A percentile compares a stretch with the other conserved stretches of the same genome.
phyloP scores from a whole-genome alignment of 345 rosid genomes.

The Arabidopsis arenosa region DNA sequence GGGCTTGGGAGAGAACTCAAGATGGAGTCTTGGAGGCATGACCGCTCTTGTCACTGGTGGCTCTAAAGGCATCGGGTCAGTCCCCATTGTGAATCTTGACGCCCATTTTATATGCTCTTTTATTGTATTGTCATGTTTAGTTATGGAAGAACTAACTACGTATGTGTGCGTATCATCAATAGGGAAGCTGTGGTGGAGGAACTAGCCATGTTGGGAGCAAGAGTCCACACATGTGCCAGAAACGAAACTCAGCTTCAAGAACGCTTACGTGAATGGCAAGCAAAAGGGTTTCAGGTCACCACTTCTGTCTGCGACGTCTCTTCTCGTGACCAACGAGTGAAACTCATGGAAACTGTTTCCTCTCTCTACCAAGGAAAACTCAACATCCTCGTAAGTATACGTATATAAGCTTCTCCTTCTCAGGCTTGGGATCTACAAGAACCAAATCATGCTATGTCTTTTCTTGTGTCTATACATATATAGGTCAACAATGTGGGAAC shows the following conservation, averaged over 20 bases:
- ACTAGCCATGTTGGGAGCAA: not conserved
- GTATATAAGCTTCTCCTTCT: not conserved
- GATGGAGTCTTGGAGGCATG: constrained; percentile 37
- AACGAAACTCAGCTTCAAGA: constrained; percentile 19
- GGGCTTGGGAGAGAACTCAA: constrained; percentile 13
- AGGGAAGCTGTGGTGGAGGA: constrained; percentile 3
- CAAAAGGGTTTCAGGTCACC: constrained; percentile 33
- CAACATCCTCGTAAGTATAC: constrained; percentile 34
- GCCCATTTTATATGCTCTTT: not conserved
- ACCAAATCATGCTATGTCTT: not conserved
- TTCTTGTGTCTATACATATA: not conserved
- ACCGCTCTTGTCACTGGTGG: constrained; percentile 36
- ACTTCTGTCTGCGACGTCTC: constrained; percentile 36
- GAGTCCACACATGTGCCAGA: constrained; percentile 15
- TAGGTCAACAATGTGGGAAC: constrained; percentile 19
- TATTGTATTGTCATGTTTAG: not conserved
- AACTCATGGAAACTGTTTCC: constrained; percentile 43
- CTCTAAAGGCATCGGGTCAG: constrained; percentile 32
- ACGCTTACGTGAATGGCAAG: constrained; percentile 20
- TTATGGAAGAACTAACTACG: not conserved
- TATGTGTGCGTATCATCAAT: not conserved
- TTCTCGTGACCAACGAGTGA: constrained; percentile 26
- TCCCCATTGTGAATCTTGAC: not conserved
- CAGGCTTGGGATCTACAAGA: not conserved
- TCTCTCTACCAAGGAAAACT: constrained; percentile 34